A percentile compares a stretch with the other conserved stretches of the same genome.
Conservation (phyloP, 306 rosid genomes). For the Prinsepia uniflora region DNA sequence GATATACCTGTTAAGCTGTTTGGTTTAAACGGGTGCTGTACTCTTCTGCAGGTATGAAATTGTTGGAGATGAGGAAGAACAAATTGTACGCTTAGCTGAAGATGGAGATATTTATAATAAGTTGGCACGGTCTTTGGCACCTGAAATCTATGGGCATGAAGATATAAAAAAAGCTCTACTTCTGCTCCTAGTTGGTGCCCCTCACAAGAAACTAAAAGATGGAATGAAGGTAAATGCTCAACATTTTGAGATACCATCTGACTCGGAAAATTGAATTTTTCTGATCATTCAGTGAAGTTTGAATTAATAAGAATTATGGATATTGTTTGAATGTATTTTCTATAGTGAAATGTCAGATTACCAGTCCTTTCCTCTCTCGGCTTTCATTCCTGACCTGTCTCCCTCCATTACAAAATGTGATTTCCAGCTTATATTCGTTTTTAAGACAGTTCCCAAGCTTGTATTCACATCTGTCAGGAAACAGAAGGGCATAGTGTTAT, state of each 20-base stretch:
- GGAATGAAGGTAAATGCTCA: slow-evolving; percentile 77
- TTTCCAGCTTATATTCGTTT: not conserved
- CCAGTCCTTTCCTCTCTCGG: not conserved
- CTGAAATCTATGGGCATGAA: slow-evolving; percentile 97
- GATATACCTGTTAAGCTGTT: slow-evolving; percentile 16
- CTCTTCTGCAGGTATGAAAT: slow-evolving; percentile 63
- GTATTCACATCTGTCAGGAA: not conserved
- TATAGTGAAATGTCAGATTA: not conserved
- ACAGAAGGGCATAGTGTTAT: slow-evolving; percentile 1
- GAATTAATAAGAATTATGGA: not conserved
- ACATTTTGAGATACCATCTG: not conserved
- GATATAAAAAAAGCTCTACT: slow-evolving; percentile 89
- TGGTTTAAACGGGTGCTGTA: slow-evolving; percentile 8
- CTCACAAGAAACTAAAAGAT: slow-evolving; percentile 85
- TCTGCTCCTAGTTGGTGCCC: slow-evolving; percentile 95
- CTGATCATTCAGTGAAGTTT: slow-evolving; percentile 3
- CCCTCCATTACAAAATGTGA: not conserved
- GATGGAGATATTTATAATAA: slow-evolving; percentile 92
- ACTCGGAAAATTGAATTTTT: slow-evolving; percentile 5
- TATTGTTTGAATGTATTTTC: not conserved
- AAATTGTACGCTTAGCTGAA: slow-evolving; percentile 63
- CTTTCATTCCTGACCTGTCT: not conserved
- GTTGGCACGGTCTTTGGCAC: slow-evolving; percentile 83
- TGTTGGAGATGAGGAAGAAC: slow-evolving; percentile 84
- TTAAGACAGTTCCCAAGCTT: not conserved